Conservation (phyloP, 2,329 filamentous ascomycete genomes). For the Cladosporium cucumerinum region DNA sequence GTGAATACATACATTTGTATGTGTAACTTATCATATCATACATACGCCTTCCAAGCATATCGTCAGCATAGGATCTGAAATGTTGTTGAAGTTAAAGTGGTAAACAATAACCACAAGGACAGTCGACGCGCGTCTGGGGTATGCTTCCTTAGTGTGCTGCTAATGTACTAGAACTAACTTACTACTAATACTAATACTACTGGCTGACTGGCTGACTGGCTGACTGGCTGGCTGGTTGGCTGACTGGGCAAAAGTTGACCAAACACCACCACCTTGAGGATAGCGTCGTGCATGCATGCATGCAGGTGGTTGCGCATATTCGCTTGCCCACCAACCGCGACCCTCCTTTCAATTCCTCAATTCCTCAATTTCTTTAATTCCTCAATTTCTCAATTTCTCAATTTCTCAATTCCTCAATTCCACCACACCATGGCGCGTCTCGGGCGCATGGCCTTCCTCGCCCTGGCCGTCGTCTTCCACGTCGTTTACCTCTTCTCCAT, state of each 20-base stretch:
- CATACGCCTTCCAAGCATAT: no score
- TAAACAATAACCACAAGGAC: no score
- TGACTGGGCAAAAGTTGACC: neutral
- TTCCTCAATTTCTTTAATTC: neutral
- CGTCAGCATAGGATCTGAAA: no score
- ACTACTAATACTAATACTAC: no score
- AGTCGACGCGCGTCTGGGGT: conserved; percentile 6
- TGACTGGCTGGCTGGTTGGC: no score
- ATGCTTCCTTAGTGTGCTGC: neutral
- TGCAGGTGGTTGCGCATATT: neutral
- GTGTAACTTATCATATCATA: no score
- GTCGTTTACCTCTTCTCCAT: conserved; percentile 91
- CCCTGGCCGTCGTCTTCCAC: conserved; percentile 87
- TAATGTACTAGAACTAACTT: no score
- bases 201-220: no score
- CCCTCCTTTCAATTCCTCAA: neutral
- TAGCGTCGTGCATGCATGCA: neutral
- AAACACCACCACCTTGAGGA: conserved; percentile 9
- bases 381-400: neutral
- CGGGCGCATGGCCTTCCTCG: conserved; percentile 76
- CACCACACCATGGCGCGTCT: conserved; percentile 53
- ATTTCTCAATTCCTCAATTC: neutral
- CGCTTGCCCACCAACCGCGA: neutral
- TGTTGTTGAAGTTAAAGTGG: no score
- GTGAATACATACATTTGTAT: no score